A percentile compares a stretch with the other conserved stretches of the same genome.
Evolutionary conservation across 805 yeast species (phyloP).

Genomic region (Candida stauntonica): DNA sequence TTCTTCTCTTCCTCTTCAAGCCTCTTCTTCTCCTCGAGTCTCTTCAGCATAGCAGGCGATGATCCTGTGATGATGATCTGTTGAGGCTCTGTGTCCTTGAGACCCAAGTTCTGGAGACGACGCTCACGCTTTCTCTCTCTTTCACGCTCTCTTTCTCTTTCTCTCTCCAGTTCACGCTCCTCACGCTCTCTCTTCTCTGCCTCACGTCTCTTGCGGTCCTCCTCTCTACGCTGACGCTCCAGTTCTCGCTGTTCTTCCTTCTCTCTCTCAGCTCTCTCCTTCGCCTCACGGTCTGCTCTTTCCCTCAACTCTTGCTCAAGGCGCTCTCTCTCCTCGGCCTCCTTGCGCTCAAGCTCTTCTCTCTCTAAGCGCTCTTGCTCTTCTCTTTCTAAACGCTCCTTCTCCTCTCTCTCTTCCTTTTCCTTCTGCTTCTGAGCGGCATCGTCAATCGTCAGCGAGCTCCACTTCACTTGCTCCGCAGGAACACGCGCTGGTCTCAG

Average conservation of each 20-base stretch:
- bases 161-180: slow-evolving; percentile 10
- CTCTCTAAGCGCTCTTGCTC: not conserved
- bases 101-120: slow-evolving; percentile 11
- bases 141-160: slow-evolving; percentile 8
- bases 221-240: slow-evolving; percentile 5
- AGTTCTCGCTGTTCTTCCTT: slow-evolving; percentile 2
- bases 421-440: slow-evolving; percentile 3
- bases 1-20: slow-evolving; percentile 2
- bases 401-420: slow-evolving; percentile 4
- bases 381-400: slow-evolving; percentile 1
- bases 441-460: slow-evolving; percentile 4
- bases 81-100: slow-evolving; percentile 7
- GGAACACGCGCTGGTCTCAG: slow-evolving; percentile 10
- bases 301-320: not conserved
- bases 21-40: slow-evolving; percentile 9
- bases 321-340: slow-evolving; percentile 3
- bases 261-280: slow-evolving; percentile 1
- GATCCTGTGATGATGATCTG: slow-evolving; percentile 15
- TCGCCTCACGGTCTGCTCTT: slow-evolving; percentile 2
- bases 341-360: slow-evolving; percentile 2
- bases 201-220: slow-evolving; percentile 9
- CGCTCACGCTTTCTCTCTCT: slow-evolving; percentile 11
- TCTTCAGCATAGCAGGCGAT: slow-evolving; percentile 8
- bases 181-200: slow-evolving; percentile 11
- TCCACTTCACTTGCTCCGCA: slow-evolving; percentile 10